Conservation (phyloP, 139 green algal species). For the Limnomonas spitsbergensis region DNA sequence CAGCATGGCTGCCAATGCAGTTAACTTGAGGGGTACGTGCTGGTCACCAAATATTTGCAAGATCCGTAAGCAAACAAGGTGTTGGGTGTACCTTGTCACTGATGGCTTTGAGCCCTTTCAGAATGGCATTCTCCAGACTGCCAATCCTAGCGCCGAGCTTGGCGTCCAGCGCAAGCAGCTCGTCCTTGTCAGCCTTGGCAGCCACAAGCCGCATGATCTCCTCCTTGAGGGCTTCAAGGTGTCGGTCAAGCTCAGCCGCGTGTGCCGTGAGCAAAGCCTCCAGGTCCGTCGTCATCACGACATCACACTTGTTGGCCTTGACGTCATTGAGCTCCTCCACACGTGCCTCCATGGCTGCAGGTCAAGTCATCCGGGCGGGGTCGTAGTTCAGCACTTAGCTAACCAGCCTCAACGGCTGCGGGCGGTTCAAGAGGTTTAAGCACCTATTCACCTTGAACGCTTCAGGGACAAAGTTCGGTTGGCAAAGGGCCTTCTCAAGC, state of each 20-base stretch:
- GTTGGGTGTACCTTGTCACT: slow-evolving; percentile 45
- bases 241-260: slow-evolving; percentile 35
- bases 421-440: too few species aligned
- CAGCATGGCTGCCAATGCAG: too few species aligned
- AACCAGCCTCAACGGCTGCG: too few species aligned
- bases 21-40: too few species aligned
- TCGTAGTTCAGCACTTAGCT: not conserved
- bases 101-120: slow-evolving; percentile 45
- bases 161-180: slow-evolving; percentile 27
- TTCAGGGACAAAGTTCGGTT: too few species aligned
- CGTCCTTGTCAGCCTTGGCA: slow-evolving; percentile 37
- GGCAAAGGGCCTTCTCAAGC: too few species aligned
- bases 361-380: not conserved
- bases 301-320: slow-evolving; percentile 38
- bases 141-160: slow-evolving; percentile 26
- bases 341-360: slow-evolving; percentile 25
- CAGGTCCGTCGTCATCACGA: slow-evolving; percentile 43
- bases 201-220: slow-evolving; percentile 26
- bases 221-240: slow-evolving; percentile 27
- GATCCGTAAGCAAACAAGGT: too few species aligned
- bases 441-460: too few species aligned
- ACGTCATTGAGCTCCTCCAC: slow-evolving; percentile 36
- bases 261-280: slow-evolving; percentile 32
- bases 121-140: slow-evolving; percentile 38
- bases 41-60: too few species aligned